Conservation (phyloP, 106 monocot species). For the Alisma plantagoaquatica region DNA sequence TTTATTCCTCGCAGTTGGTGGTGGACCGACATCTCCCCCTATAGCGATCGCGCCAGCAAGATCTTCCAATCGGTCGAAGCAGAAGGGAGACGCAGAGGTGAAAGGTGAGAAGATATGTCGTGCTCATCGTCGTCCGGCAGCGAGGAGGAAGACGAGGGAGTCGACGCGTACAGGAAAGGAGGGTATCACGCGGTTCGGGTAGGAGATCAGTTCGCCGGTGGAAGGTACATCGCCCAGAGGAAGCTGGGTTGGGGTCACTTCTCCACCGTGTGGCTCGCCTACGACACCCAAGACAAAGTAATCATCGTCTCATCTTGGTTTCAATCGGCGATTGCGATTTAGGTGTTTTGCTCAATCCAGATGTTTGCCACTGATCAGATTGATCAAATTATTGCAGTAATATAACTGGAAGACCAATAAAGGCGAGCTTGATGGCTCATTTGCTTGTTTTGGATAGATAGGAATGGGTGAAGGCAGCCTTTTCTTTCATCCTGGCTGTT, state of each 20-base stretch:
- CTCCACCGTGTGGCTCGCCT: conserved; percentile 95
- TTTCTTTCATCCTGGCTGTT: too few relatives aligned
- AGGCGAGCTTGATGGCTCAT: too few relatives aligned
- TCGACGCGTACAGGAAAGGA: conserved; percentile 71
- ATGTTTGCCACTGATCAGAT: too few relatives aligned
- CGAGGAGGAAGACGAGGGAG: conserved; percentile 66
- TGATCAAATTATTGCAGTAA: too few relatives aligned
- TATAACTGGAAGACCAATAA: too few relatives aligned
- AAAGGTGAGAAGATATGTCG: conserved; percentile 46
- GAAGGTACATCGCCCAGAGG: conserved; percentile 72
- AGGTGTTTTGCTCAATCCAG: too few relatives aligned
- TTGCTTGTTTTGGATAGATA: too few relatives aligned
- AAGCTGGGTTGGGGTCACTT: conserved; percentile 95
- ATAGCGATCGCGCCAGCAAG: neutral
- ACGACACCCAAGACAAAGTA: conserved; percentile 39
- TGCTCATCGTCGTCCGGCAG: conserved; percentile 55
- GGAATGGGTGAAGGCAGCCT: too few relatives aligned
- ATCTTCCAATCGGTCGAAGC: too few relatives aligned
- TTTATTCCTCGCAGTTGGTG: conserved; percentile 1
- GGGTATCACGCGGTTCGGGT: conserved; percentile 79
- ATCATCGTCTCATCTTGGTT: neutral
- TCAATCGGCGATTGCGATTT: neutral
- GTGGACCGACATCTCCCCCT: neutral
- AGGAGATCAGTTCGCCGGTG: conserved; percentile 59
- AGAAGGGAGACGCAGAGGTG: conserved; percentile 5